phyloP scores from a whole-genome alignment of 441 rosid genomes.

The Brassica balearica region DNA sequence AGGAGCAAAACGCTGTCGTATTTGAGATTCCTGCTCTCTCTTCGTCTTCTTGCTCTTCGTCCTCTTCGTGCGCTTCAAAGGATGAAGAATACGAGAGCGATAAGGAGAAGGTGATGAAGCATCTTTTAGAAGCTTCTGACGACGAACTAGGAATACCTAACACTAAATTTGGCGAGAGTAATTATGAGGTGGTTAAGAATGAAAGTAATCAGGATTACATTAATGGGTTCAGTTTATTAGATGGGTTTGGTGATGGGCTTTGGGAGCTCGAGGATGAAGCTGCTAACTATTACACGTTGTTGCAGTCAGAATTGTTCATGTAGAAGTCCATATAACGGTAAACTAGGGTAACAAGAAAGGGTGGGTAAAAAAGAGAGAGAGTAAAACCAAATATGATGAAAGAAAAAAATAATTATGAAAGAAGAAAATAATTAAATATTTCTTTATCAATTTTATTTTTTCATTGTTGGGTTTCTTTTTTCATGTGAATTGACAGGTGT shows the following conservation, averaged over 20 bases:
- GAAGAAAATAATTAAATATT: neutral
- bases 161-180: conserved; percentile 40
- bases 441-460: neutral
- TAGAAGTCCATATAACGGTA: conserved; percentile 38
- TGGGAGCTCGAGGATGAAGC: conserved; percentile 89
- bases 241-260: conserved; percentile 53
- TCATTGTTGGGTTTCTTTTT: conserved; percentile 10
- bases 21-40: conserved; percentile 27
- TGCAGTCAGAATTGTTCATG: conserved; percentile 80
- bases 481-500: conserved; percentile 24
- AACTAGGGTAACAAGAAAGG: conserved; percentile 29
- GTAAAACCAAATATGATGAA: neutral
- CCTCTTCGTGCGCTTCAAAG: conserved; percentile 36
- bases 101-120: conserved; percentile 64
- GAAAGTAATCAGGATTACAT: conserved; percentile 43
- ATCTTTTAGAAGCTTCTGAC: conserved; percentile 81
- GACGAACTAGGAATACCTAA: conserved; percentile 93
- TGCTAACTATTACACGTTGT: conserved; percentile 67
- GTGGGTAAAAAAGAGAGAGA: neutral
- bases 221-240: conserved; percentile 38
- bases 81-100: conserved; percentile 51
- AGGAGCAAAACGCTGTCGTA: conserved; percentile 31
- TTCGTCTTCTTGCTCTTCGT: conserved; percentile 45
- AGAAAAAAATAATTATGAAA: neutral
- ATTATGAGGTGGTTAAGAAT: conserved; percentile 21